These are phyloP conservation scores for Arachnomyces sp. DNA, from an alignment of 2,329 filamentous ascomycete genomes.

Conservation along the genomic window DNA sequence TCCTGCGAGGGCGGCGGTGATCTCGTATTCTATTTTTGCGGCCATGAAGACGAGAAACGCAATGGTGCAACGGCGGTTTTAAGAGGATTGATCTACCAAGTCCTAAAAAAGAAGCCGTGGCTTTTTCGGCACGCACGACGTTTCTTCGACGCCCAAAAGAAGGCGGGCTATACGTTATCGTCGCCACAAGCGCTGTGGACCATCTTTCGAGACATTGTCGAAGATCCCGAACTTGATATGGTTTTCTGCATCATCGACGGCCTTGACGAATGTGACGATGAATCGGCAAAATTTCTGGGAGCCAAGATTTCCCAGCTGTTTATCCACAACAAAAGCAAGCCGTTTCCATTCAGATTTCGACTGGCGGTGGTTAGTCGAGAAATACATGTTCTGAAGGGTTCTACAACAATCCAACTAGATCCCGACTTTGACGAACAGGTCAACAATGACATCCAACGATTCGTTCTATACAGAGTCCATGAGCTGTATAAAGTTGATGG, in stretches of 20 bases:
- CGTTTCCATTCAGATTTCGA: constrained; percentile 2
- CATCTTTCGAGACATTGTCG: constrained; percentile 11
- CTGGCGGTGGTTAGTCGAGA: constrained; percentile 15
- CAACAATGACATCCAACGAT: constrained; percentile 15
- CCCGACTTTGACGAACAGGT: constrained; percentile 12
- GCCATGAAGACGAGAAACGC: constrained; percentile 16
- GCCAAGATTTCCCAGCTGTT: constrained; percentile 12
- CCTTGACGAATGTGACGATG: constrained; percentile 16
- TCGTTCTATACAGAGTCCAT: constrained; percentile 14
- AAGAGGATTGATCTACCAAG: constrained; percentile 19
- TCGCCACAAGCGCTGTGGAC: constrained; percentile 14
- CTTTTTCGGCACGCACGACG: constrained; percentile 11
- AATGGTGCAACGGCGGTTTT: constrained; percentile 16
- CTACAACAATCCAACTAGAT: constrained; percentile 13
- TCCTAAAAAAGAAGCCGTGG: constrained; percentile 11
- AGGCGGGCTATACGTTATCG: constrained; percentile 16
- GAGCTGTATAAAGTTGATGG: constrained; percentile 16
- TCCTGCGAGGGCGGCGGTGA: constrained; percentile 5
- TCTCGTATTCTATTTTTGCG: constrained; percentile 22
- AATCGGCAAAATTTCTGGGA: constrained; percentile 13
- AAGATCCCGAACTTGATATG: constrained; percentile 5
- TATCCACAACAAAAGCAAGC: background rate
- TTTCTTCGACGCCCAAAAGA: constrained; percentile 12
- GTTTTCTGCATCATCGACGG: constrained; percentile 17
- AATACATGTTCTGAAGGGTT: too few species aligned